Evolutionary conservation across 1,284 basidiomycete genomes (phyloP).

Genomic region (Malassezia caprae): DNA sequence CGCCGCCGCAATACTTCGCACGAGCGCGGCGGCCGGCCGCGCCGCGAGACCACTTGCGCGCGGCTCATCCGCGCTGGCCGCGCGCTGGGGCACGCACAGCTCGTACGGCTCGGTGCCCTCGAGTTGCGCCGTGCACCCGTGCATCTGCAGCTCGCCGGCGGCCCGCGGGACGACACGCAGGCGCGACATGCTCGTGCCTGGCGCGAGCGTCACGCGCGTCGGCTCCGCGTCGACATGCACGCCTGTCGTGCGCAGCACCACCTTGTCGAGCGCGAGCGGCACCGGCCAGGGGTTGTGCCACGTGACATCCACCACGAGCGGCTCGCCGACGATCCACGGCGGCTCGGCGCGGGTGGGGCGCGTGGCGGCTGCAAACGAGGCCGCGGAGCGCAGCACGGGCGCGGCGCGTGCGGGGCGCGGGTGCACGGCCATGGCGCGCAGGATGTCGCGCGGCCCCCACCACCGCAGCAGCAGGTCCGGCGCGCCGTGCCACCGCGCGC

Average conservation of each 20-base stretch:
- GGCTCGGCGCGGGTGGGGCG: constrained; percentile 49
- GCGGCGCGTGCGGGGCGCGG: constrained; percentile 68
- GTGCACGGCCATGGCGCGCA: constrained; percentile 66
- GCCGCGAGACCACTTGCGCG: constrained; percentile 56
- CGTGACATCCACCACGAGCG: constrained; percentile 67
- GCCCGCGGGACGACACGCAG: constrained; percentile 61
- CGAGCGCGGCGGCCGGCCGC: constrained; percentile 42
- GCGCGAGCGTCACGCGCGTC: constrained; percentile 57
- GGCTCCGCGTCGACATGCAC: constrained; percentile 62
- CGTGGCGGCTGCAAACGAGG: constrained; percentile 24
- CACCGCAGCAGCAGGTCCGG: constrained; percentile 38
- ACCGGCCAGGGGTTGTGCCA: constrained; percentile 85
- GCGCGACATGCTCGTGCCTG: constrained; percentile 64
- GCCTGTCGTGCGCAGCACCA: constrained; percentile 74
- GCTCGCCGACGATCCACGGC: constrained; percentile 71
- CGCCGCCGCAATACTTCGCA: background rate
- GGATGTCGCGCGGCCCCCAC: constrained; percentile 54
- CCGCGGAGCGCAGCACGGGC: constrained; percentile 50
- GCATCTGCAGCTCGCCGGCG: constrained; percentile 61
- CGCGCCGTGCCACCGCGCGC: constrained; percentile 27
- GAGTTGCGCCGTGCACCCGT: constrained; percentile 68
- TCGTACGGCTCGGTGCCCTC: constrained; percentile 56
- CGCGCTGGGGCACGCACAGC: background rate
- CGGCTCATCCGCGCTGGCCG: constrained; percentile 53
- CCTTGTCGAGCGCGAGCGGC: constrained; percentile 70